phyloP scores from a whole-genome alignment of 2,329 filamentous ascomycete species.

The Fusarium incarnatum region DNA sequence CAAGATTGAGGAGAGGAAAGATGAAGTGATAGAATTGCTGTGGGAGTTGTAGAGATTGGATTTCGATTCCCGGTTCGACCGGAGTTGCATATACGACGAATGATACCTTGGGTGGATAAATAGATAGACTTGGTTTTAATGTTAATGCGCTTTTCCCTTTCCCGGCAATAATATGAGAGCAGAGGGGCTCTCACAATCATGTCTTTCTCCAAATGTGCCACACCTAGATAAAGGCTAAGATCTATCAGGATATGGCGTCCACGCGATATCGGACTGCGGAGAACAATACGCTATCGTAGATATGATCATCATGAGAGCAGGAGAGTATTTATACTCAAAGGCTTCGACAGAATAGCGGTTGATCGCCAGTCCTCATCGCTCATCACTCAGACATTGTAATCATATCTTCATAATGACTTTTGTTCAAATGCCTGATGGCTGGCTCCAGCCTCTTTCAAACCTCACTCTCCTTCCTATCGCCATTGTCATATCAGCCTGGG shows the following conservation, averaged over 20 bases:
- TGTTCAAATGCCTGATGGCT: not conserved
- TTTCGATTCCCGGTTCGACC: constrained; percentile 3
- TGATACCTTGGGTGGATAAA: constrained; percentile 41
- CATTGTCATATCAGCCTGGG: constrained; percentile 19
- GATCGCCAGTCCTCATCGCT: not conserved
- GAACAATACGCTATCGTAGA: constrained; percentile 7
- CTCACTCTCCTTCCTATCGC: constrained; percentile 18
- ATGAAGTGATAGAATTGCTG: constrained; percentile 62
- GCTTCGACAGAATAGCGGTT: not conserved
- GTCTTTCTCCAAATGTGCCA: constrained; percentile 16
- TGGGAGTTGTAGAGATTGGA: constrained; percentile 53
- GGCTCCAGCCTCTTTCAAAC: constrained; percentile 12
- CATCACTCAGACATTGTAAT: not conserved
- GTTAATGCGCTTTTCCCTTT: constrained; percentile 43
- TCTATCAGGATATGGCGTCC: constrained; percentile 15
- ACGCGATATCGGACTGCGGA: constrained; percentile 37
- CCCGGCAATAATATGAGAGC: constrained; percentile 18
- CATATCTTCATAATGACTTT: not conserved
- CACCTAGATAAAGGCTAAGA: constrained; percentile 5
- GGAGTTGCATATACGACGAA: constrained; percentile 40
- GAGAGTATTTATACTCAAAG: not conserved
- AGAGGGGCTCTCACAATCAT: constrained; percentile 12
- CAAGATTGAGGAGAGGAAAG: constrained; percentile 45
- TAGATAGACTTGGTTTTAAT: constrained; percentile 34
- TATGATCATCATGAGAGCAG: not conserved